Base-by-base conservation (phyloP, 2,329 filamentous ascomycete genomes). In the Uncinocarpus reesii region DNA sequence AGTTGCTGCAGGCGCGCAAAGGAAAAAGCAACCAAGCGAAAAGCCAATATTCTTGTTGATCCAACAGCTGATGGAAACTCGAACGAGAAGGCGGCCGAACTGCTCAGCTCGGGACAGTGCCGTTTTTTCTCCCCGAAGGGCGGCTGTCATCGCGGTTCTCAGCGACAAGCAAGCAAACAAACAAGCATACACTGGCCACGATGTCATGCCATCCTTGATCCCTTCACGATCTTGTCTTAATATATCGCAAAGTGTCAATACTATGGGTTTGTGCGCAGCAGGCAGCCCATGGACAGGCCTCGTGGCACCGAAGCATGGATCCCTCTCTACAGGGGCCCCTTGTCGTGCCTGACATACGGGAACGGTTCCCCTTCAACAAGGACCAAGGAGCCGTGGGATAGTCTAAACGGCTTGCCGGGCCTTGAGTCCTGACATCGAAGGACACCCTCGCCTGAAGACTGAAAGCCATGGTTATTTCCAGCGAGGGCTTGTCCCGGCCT, bases 271-370 rank as follows among this genome's bases (percentile, higher is more conserved):
- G 41, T 24, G 28, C 18, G 41, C 28, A 24, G 28, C 26, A n/a
- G n/a, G 41, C 28, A 34, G 18, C 4, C 28, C 28, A 43, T 29
- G 31, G 35, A 47, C 45, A 40, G 45, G 45, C 36, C 45, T 47
- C 29, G 32, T 47, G 45, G 45, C 24, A 6, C 45, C 26, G 36
- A 23, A 21, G 36, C 35, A 47, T 41, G 44, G 44, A 32, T 41
- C 24, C 35, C n/a, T 40, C 13, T 13, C 20, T 11, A 24, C 34
- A 24, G 29, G 21, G 21, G 20, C 23, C 7, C 45, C 45, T 31
- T 47, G 45, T 35, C 29, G 45, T 47, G 37, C 45, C 36, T 41
- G 32, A 47, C 45, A 41, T 47, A 41, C 45, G 45, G 45, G 36
- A 47, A 41, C n/a, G 35, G 18, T 47, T 38, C 32, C 43, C 43